These are phyloP conservation scores for Cyberlindnera veronae DNA, from an alignment of 805 yeast genomes.

Conservation along the genomic window DNA sequence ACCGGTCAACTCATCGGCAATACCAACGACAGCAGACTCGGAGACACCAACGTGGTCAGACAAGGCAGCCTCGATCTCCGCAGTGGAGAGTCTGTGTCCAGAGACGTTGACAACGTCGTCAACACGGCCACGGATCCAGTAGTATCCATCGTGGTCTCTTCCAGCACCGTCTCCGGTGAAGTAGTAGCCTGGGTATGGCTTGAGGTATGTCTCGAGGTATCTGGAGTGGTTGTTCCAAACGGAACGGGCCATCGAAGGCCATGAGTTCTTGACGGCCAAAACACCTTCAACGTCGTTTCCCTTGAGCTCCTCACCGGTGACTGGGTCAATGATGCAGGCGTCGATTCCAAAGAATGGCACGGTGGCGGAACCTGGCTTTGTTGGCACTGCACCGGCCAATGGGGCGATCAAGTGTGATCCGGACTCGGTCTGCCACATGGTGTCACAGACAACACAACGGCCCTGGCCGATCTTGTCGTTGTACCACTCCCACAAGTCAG, in stretches of 20 bases:
- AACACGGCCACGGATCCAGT: conserved; percentile 97
- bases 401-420: conserved; percentile 96
- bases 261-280: conserved; percentile 79
- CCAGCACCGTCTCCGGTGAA: conserved; percentile 99
- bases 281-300: conserved; percentile 97
- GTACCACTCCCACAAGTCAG: conserved; percentile 99
- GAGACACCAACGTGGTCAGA: conserved; percentile 76
- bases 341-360: conserved; percentile 95
- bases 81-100: conserved; percentile 97
- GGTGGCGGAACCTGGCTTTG: conserved; percentile 97
- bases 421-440: conserved; percentile 98
- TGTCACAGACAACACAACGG: conserved; percentile 87
- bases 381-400: conserved; percentile 89
- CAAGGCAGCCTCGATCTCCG: conserved; percentile 94
- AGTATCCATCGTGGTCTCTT: conserved; percentile 92
- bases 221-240: conserved; percentile 86
- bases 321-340: conserved; percentile 90
- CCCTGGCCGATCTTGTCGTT: conserved; percentile 86
- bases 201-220: conserved; percentile 86
- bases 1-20: conserved; percentile 92
- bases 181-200: conserved; percentile 89
- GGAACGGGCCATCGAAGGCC: conserved; percentile 99
- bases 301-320: conserved; percentile 75
- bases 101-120: conserved; percentile 98
- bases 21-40: conserved; percentile 96